Percentiles rank a stretch among this genome's conserved stretches.
Evolutionary conservation across 2,329 filamentous ascomycete species (phyloP).

Genomic region (Madurella fahalii): DNA sequence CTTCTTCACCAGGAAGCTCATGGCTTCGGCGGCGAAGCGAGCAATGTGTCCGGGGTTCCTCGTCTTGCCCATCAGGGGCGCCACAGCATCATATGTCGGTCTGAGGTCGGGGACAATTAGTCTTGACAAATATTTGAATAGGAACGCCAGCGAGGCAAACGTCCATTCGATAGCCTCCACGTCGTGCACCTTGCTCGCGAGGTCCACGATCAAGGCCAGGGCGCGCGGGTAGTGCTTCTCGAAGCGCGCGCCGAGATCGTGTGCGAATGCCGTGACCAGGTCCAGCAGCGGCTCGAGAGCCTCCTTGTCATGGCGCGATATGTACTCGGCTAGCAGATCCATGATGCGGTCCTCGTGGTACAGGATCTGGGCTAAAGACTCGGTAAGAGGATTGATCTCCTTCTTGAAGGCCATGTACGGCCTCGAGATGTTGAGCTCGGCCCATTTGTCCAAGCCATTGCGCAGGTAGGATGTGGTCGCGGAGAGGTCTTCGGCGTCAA

Average conservation of each 20-base stretch:
- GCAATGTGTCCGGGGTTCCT: slow-evolving; percentile 82
- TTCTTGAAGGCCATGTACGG: slow-evolving; percentile 74
- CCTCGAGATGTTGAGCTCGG: slow-evolving; percentile 83
- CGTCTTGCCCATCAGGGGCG: slow-evolving; percentile 76
- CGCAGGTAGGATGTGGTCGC: slow-evolving; percentile 83
- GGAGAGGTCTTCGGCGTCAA: slow-evolving; percentile 73
- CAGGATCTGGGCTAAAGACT: slow-evolving; percentile 86
- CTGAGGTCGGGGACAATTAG: slow-evolving; percentile 80
- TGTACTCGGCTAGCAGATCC: slow-evolving; percentile 68
- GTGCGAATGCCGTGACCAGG: slow-evolving; percentile 89
- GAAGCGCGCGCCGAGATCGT: slow-evolving; percentile 82
- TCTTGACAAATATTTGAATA: slow-evolving; percentile 94
- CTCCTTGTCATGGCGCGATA: slow-evolving; percentile 71
- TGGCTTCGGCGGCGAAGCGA: slow-evolving; percentile 87
- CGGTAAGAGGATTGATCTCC: slow-evolving; percentile 71
- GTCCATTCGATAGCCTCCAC: slow-evolving; percentile 96
- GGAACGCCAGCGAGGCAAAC: slow-evolving; percentile 87
- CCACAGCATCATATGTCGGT: slow-evolving; percentile 78
- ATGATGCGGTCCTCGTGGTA: slow-evolving; percentile 87
- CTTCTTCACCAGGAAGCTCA: slow-evolving; percentile 92
- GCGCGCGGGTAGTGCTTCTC: slow-evolving; percentile 80
- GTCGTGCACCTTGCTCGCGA: slow-evolving; percentile 73
- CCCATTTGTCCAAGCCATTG: slow-evolving; percentile 80
- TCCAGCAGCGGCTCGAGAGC: slow-evolving; percentile 82
- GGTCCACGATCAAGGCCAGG: slow-evolving; percentile 68